Base-by-base conservation (phyloP, 2,329 filamentous ascomycete genomes). In the Dothistroma pini region DNA sequence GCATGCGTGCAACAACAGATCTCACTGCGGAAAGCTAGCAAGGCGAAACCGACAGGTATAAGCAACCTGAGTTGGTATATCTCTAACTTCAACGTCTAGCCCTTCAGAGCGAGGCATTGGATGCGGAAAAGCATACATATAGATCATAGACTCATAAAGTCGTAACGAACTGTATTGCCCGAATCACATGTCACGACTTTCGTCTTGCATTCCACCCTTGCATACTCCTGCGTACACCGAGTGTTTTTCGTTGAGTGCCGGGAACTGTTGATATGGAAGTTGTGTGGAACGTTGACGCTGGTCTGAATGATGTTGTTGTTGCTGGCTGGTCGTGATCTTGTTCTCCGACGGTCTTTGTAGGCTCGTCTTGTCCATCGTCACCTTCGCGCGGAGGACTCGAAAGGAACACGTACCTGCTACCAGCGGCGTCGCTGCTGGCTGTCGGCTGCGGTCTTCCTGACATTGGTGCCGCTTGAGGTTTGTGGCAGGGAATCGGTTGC, bases 141-240 rank as follows among this genome's bases (percentile, higher is more conserved):
- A 44, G n/a, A 44, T n/a, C 41, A 44, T 44, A 44, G 14, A 44
- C n/a, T 51, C 48, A 51, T 51, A 5, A 32, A 7, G 21, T 51
- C 48, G 48, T 51, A 25, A 51, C 21, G 48, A n/a, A 51, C 10
- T 29, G 0, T 29, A 3, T 1, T 25, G 48, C 48, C 12, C 2
- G 21, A 51, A 25, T 31, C 22, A 5, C 2, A 51, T n/a, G 9
- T 51, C 48, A 51, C 16, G 48, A 19, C 9, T 51, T 51, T n/a
- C 48, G 21, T 51, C 54, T 35, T 7, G 35, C 54, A 32, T 22
- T 57, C 81, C 82, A 84, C 2, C 79, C 79, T 60, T 81, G 77
- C 74, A 84, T 76, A 54, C 76, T 79, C 56, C 79, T 73, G 59
- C 79, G 75, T 60, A 81, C 75, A 1, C 82, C 82, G 56, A 83